These are phyloP conservation scores for Cucurbitaria berberidis DNA, from an alignment of 2,329 filamentous ascomycete species.

Conservation along the genomic window DNA sequence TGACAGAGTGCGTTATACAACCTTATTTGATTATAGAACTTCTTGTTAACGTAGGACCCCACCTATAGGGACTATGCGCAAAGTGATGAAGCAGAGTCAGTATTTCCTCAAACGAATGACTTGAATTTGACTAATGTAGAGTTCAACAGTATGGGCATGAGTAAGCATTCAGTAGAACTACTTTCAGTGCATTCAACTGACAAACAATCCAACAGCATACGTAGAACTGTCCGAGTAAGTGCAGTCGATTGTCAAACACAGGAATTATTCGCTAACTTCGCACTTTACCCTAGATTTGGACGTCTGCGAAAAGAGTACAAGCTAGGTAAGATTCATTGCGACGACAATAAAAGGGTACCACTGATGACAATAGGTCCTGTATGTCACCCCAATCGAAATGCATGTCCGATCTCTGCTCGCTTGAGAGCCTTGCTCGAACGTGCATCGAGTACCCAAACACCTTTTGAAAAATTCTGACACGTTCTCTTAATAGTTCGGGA, in stretches of 20 bases:
- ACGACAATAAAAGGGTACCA: conserved; percentile 34
- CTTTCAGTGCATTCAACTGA: neutral
- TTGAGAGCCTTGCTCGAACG: too few species aligned
- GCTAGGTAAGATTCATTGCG: conserved; percentile 34
- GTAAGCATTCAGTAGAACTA: too few species aligned
- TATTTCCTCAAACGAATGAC: too few species aligned
- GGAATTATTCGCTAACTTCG: too few species aligned
- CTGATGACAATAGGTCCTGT: neutral
- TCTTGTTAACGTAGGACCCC: too few species aligned
- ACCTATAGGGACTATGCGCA: neutral
- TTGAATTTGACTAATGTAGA: too few species aligned
- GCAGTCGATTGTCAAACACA: too few species aligned
- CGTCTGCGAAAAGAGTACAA: conserved; percentile 62
- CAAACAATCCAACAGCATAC: conserved; percentile 47
- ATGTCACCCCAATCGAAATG: too few species aligned
- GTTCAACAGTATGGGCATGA: neutral
- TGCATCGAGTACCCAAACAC: too few species aligned
- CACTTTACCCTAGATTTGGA: conserved; percentile 47
- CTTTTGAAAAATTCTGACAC: too few species aligned
- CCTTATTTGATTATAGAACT: too few species aligned
- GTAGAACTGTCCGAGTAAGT: conserved; percentile 8
- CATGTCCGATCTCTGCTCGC: too few species aligned
- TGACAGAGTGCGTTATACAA: conserved; percentile 58
- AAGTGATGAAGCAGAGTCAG: neutral
- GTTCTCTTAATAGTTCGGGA: conserved; percentile 54